Conservation (phyloP, 73 alveolate species). For the Tetrahymena borealis region DNA sequence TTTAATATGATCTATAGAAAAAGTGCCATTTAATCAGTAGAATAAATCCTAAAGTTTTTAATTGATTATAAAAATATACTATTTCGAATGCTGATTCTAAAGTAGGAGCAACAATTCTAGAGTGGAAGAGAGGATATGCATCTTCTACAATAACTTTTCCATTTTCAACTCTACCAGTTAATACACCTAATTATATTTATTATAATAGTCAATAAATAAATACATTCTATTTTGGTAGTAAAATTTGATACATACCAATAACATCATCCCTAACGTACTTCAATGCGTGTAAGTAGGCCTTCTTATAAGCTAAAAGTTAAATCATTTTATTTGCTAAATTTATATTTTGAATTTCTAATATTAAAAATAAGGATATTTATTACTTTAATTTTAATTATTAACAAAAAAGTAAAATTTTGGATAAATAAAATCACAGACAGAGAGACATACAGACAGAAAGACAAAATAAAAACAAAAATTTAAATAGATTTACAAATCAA, state of each 20-base stretch:
- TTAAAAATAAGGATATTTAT: too few relatives aligned
- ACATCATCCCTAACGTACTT: conserved; percentile 37
- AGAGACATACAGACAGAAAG: too few relatives aligned
- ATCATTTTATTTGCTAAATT: neutral
- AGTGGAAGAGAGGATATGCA: conserved; percentile 39
- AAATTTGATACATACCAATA: neutral
- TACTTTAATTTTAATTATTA: too few relatives aligned
- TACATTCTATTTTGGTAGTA: neutral
- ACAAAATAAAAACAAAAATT: too few relatives aligned
- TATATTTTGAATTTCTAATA: too few relatives aligned
- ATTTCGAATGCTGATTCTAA: conserved; percentile 42
- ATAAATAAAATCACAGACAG: too few relatives aligned
- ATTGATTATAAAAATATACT: too few relatives aligned
- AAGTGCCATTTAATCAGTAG: neutral
- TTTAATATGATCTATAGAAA: neutral
- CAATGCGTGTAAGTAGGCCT: conserved; percentile 29
- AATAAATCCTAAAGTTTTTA: neutral
- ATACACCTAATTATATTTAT: conserved; percentile 8
- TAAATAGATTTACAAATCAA: too few relatives aligned
- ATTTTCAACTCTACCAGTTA: conserved; percentile 22
- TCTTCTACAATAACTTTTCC: conserved; percentile 4
- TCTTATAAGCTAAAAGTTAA: conserved; percentile 11
- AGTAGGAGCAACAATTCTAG: conserved; percentile 26
- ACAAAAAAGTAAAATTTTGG: too few relatives aligned
- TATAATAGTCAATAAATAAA: neutral